These are phyloP conservation scores for Debaryomyces subglobosus DNA, from an alignment of 1,139 yeast genomes.

Conservation along the genomic window DNA sequence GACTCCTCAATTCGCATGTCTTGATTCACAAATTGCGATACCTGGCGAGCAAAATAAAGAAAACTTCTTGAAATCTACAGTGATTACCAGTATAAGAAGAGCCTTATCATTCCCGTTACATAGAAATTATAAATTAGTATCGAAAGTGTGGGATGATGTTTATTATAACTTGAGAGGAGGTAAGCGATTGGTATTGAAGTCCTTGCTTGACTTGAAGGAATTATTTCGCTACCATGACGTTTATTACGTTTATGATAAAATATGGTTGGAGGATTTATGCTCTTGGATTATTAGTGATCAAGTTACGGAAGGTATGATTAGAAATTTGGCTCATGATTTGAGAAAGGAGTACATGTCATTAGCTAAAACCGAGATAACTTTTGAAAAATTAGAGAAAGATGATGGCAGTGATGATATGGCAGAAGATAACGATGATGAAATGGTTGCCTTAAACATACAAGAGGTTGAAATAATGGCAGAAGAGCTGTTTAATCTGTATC, in stretches of 20 bases:
- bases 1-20: conserved; percentile 71
- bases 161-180: conserved; percentile 69
- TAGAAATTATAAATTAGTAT: conserved; percentile 63
- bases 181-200: conserved; percentile 61
- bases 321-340: conserved; percentile 71
- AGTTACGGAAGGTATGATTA: conserved; percentile 51
- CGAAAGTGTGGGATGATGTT: conserved; percentile 76
- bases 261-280: conserved; percentile 79
- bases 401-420: conserved; percentile 22
- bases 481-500: conserved; percentile 40
- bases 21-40: conserved; percentile 60
- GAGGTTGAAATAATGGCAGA: conserved; percentile 63
- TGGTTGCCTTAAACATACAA: conserved; percentile 42
- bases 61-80: conserved; percentile 48
- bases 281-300: conserved; percentile 72
- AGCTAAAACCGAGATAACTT: conserved; percentile 34
- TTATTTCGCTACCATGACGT: conserved; percentile 83
- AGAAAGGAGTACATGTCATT: conserved; percentile 32
- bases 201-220: conserved; percentile 64
- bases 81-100: conserved; percentile 67
- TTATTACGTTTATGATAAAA: conserved; percentile 83
- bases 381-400: conserved; percentile 36
- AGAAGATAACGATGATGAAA: conserved; percentile 40
- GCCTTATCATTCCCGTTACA: conserved; percentile 81
- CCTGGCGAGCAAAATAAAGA: conserved; percentile 30